Percentiles rank a stretch among this genome's conserved stretches.
phyloP scores from a whole-genome alignment of 345 rosid species.

The Pistacia integerrima region DNA sequence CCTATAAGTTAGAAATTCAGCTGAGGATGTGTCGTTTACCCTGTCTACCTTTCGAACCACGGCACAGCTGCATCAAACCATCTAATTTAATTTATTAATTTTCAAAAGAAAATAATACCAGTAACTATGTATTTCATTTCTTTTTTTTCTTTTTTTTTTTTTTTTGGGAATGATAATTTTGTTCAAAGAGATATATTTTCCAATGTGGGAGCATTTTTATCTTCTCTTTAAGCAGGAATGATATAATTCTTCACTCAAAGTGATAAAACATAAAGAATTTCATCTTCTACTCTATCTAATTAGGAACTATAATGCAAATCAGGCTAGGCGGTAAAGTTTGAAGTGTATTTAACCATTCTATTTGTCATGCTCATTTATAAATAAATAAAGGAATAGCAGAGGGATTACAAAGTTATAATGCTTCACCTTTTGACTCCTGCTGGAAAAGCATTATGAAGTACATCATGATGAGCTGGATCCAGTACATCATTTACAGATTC shows the following conservation, averaged over 20 bases:
- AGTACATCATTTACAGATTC: conserved; percentile 75
- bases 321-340: background rate
- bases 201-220: background rate
- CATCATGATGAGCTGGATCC: conserved; percentile 79
- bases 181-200: background rate
- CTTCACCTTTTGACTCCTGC: conserved; percentile 74
- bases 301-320: background rate
- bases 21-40: conserved; percentile 47
- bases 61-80: conserved; percentile 51
- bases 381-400: background rate
- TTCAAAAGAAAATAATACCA: background rate
- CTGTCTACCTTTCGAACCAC: conserved; percentile 72
- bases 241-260: background rate
- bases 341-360: background rate
- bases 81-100: conserved; percentile 5
- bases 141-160: too few species aligned
- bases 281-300: background rate
- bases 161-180: too few species aligned
- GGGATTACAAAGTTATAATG: background rate
- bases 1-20: conserved; percentile 52
- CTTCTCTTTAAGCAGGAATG: background rate
- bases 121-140: background rate
- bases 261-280: background rate
- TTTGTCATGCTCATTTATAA: too few species aligned
- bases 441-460: conserved; percentile 70